Evolutionary conservation across 202 grass and related monocot species (phyloP).

Genomic region (Saccharum hybrid): DNA sequence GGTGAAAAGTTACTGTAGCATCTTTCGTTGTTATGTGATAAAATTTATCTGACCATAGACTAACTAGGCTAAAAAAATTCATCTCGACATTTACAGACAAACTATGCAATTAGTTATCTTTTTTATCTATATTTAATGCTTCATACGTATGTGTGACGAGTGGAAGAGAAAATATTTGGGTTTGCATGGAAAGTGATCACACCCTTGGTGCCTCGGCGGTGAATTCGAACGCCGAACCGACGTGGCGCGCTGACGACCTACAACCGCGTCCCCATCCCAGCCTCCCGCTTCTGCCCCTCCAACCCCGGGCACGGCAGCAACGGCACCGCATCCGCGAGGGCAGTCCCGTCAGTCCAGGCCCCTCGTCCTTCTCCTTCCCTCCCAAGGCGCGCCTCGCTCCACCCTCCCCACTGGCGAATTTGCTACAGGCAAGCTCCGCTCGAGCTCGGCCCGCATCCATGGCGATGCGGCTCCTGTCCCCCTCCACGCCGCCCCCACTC

Average conservation of each 20-base stretch:
- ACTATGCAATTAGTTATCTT: too few relatives aligned
- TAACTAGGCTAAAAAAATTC: too few relatives aligned
- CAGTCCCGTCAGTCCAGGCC: slow-evolving; percentile 24
- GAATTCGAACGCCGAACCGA: slow-evolving; percentile 44
- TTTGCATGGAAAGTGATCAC: too few relatives aligned
- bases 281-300: slow-evolving; percentile 46
- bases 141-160: too few relatives aligned
- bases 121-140: too few relatives aligned
- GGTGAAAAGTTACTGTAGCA: too few relatives aligned
- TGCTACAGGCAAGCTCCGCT: background rate
- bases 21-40: too few relatives aligned
- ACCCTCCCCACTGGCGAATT: background rate
- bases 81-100: too few relatives aligned
- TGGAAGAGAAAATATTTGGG: too few relatives aligned
- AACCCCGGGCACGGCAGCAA: background rate
- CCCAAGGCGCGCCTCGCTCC: slow-evolving; percentile 30
- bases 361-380: background rate
- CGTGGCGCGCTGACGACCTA: slow-evolving; percentile 66
- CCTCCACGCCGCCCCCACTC: slow-evolving; percentile 53
- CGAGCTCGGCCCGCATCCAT: slow-evolving; percentile 23
- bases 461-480: slow-evolving; percentile 81
- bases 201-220: too few relatives aligned
- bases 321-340: slow-evolving; percentile 43
- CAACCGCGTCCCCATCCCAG: slow-evolving; percentile 1
- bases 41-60: too few relatives aligned